These are phyloP conservation scores for Salvia splendens DNA, from an alignment of 257 asterid species.

Conservation along the genomic window DNA sequence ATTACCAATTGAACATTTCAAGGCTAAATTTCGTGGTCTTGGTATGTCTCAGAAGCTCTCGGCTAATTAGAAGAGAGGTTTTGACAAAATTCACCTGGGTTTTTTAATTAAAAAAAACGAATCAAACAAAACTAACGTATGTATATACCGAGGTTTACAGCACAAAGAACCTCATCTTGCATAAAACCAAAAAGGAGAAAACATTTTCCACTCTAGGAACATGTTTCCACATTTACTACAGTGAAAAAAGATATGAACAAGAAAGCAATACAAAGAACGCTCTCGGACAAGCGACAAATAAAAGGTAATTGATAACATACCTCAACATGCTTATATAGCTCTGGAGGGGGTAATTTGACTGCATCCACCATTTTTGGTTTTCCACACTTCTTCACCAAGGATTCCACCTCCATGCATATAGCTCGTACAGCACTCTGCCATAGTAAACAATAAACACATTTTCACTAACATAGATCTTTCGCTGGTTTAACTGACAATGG, in stretches of 20 bases:
- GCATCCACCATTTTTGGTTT: conserved; percentile 93
- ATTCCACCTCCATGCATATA: conserved; percentile 74
- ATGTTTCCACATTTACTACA: conserved; percentile 16
- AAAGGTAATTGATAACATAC: conserved; percentile 47
- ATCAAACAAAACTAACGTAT: background rate
- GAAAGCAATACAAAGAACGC: conserved; percentile 15
- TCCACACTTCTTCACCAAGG: conserved; percentile 86
- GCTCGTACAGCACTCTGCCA: conserved; percentile 81
- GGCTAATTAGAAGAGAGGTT: conserved; percentile 18
- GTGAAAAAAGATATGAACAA: conserved; percentile 16
- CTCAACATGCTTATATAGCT: conserved; percentile 84
- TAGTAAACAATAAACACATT: conserved; percentile 25
- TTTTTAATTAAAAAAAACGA: conserved; percentile 5
- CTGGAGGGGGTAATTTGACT: conserved; percentile 86
- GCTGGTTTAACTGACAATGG: background rate
- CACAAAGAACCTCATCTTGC: conserved; percentile 14
- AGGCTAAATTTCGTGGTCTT: conserved; percentile 18
- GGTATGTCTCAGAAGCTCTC: conserved; percentile 14
- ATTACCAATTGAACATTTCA: conserved; percentile 2
- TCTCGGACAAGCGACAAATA: conserved; percentile 14
- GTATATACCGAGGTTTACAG: background rate
- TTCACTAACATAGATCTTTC: conserved; percentile 22
- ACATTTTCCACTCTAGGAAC: conserved; percentile 8
- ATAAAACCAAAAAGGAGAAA: conserved; percentile 3
- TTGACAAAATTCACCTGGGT: conserved; percentile 2